Evolutionary conservation across 495 filamentous ascomycete species (phyloP).

Genomic region (Aspergillus affinis): DNA sequence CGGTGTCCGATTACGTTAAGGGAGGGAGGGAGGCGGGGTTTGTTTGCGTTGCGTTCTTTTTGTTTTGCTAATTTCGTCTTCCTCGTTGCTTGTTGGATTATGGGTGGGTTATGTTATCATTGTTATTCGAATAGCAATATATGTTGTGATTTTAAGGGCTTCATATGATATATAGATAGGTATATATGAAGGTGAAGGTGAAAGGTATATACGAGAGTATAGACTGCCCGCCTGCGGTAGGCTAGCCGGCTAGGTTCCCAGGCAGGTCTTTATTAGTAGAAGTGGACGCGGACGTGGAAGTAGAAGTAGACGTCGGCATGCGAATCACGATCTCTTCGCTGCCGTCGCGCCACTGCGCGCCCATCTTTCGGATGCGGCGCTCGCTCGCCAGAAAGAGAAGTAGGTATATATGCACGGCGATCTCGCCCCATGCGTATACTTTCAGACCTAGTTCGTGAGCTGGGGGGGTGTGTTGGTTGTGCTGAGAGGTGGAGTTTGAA

Average conservation of each 20-base stretch:
- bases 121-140: too few species aligned
- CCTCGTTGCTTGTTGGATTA: too few species aligned
- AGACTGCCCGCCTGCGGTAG: background rate
- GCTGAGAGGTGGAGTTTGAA: background rate
- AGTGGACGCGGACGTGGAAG: background rate
- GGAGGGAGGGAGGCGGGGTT: too few species aligned
- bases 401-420: conserved; percentile 62
- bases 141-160: too few species aligned
- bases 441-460: conserved; percentile 38
- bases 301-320: conserved; percentile 29
- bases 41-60: too few species aligned
- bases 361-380: conserved; percentile 51
- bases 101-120: too few species aligned
- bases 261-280: background rate
- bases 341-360: conserved; percentile 58
- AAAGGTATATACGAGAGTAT: too few species aligned
- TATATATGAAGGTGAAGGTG: too few species aligned
- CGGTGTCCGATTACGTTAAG: too few species aligned
- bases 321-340: conserved; percentile 50
- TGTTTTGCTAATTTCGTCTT: too few species aligned
- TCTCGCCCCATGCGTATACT: conserved; percentile 66
- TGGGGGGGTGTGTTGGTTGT: conserved; percentile 8
- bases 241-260: background rate
- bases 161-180: too few species aligned
- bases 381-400: conserved; percentile 64